Base-by-base conservation (phyloP, 2,329 filamentous ascomycete genomes). In the Colletotrichum ledebouriae region DNA sequence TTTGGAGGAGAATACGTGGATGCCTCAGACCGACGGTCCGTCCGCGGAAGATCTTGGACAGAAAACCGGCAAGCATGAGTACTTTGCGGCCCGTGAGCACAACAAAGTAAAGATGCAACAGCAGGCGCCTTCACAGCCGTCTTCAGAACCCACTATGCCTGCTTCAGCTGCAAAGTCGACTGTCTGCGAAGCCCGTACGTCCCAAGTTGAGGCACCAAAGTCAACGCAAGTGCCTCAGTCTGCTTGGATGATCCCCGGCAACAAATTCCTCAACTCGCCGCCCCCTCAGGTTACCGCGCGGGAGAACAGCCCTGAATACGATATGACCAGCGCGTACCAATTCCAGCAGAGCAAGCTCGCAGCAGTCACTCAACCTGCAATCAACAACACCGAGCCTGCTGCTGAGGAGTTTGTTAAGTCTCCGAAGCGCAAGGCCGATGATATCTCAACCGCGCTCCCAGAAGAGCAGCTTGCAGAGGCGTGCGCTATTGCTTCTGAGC, bases 11-110 rank as follows among this genome's bases (percentile, higher is more conserved):
- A 20, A 56, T 29, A 39, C 46, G 17, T 52, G 42, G 34, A 22
- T 42, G n/a, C 5, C 46, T 7, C 66, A 60, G 37, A 50, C 47
- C 20, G 49, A 56, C 15, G 56, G 49, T 3, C 13, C 50, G 4
- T 67, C 67, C 6, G 76, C 75, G 15, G 75, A 78, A 44, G 57
- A 72, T 6, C 72, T 82, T 49, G 80, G 80, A 1, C 72, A 75
- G 25, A 77, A 73, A 58, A 78, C 75, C 3, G 81, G 79, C 1
- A 83, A 82, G 57, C 67, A 67, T 9, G 80, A 81, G 22, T 83
- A 73, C 58, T 83, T 83, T 58, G 73, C 73, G 3, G 81, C 82
- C 6, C 75, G 82, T 29, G 81, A 80, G 53, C 71, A 75, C 22
- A 83, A 82, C 59, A 78, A 75, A 41, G 60, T 46, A 22, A 41